Percentiles rank a stretch among this genome's conserved stretches.
phyloP scores from a whole-genome alignment of 768 basidiomycete species.

The Tubosaeta sp. region DNA sequence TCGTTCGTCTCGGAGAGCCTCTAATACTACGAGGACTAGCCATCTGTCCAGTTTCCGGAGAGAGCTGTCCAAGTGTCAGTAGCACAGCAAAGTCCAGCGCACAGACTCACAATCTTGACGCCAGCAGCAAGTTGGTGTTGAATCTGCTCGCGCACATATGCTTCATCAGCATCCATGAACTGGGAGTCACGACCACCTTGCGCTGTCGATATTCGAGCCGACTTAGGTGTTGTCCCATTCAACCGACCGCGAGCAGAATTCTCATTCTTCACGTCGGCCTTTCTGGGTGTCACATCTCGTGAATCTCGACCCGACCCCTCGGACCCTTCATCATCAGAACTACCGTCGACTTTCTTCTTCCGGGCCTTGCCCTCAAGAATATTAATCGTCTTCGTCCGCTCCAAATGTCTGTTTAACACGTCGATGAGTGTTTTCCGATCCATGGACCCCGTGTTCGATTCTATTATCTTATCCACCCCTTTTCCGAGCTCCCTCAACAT shows the following conservation, averaged over 20 bases:
- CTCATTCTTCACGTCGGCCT: conserved; percentile 41
- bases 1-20: conserved; percentile 60
- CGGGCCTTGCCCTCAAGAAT: conserved; percentile 72
- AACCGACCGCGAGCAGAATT: conserved; percentile 31
- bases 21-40: conserved; percentile 67
- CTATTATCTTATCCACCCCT: conserved; percentile 71
- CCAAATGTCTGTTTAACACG: conserved; percentile 74
- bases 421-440: conserved; percentile 80
- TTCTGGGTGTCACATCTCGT: conserved; percentile 54
- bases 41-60: conserved; percentile 52
- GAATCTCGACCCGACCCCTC: conserved; percentile 48
- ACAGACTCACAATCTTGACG: conserved; percentile 55
- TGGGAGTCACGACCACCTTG: conserved; percentile 65
- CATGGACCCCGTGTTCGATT: conserved; percentile 55
- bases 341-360: conserved; percentile 24
- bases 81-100: neutral
- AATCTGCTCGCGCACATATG: conserved; percentile 78
- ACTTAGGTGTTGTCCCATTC: conserved; percentile 19
- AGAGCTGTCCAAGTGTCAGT: conserved; percentile 45
- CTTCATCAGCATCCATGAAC: conserved; percentile 88
- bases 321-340: conserved; percentile 31
- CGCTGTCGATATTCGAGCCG: conserved; percentile 37
- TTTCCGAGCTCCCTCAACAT: conserved; percentile 86
- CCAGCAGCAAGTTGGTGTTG: conserved; percentile 79
- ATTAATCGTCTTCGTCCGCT: conserved; percentile 78